phyloP scores from a whole-genome alignment of 805 yeast species.

The Kregervanrija fluxuum region DNA sequence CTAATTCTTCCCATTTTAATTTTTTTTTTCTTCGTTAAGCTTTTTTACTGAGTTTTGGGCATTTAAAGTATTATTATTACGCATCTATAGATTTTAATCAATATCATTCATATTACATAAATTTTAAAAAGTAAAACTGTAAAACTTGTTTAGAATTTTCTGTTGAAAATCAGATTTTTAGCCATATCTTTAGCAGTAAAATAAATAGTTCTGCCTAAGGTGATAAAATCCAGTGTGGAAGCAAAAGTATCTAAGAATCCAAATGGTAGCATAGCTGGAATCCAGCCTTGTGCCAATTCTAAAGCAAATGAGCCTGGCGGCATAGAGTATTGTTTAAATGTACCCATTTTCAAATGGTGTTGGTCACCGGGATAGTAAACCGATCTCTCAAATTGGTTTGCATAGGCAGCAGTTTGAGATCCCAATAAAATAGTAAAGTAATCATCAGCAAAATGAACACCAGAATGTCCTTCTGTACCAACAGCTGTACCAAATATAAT shows the following conservation, averaged over 20 bases:
- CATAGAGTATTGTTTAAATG: constrained; percentile 81
- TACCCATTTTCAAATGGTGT: constrained; percentile 71
- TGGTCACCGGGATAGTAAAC: constrained; percentile 82
- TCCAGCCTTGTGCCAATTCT: constrained; percentile 98
- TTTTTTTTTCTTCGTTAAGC: neutral
- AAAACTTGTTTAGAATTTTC: constrained; percentile 51
- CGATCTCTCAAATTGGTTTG: constrained; percentile 57
- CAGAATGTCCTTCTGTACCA: constrained; percentile 95
- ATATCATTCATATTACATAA: neutral
- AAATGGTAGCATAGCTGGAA: constrained; percentile 95
- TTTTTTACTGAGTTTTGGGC: too few species aligned
- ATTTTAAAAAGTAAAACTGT: too few species aligned
- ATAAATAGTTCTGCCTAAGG: constrained; percentile 61
- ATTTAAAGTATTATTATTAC: constrained; percentile 1
- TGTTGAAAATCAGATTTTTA: constrained; percentile 47
- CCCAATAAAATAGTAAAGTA: constrained; percentile 89
- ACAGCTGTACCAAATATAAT: constrained; percentile 89
- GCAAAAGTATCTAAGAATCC: constrained; percentile 77
- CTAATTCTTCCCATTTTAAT: neutral
- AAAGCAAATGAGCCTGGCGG: constrained; percentile 77
- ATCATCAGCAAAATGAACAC: constrained; percentile 95
- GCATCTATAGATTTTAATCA: neutral
- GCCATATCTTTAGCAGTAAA: constrained; percentile 77
- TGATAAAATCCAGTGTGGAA: constrained; percentile 71
- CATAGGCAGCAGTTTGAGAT: constrained; percentile 63